A percentile compares a stretch with the other conserved stretches of the same genome.
Conservation (phyloP, 306 rosid genomes). For the Quercus bicolor region DNA sequence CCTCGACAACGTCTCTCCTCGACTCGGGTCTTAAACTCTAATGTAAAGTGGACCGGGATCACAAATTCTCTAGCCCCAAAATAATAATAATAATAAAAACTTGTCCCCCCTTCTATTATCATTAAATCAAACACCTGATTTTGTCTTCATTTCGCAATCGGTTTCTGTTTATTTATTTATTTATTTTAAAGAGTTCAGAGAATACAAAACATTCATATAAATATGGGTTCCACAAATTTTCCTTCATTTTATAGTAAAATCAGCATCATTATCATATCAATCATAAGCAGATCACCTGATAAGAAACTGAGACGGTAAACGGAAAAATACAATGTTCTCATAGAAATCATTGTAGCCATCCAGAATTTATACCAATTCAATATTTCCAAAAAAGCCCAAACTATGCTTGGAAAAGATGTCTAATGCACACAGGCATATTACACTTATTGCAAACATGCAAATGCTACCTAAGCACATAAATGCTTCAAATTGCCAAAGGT, state of each 20-base stretch:
- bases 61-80: too few relatives aligned
- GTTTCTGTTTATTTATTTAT: too few relatives aligned
- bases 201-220: too few relatives aligned
- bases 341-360: constrained; percentile 1
- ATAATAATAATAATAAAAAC: too few relatives aligned
- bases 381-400: constrained; percentile 24
- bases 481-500: constrained; percentile 36
- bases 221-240: not conserved
- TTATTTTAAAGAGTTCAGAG: too few relatives aligned
- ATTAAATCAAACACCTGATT: too few relatives aligned
- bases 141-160: too few relatives aligned
- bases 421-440: not conserved
- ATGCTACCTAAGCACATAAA: constrained; percentile 39
- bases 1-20: too few relatives aligned
- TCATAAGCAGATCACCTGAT: not conserved
- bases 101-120: too few relatives aligned
- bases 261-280: not conserved
- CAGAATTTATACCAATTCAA: constrained; percentile 3
- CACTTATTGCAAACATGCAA: constrained; percentile 60
- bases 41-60: too few relatives aligned
- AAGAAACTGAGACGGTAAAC: not conserved
- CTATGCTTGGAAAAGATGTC: constrained; percentile 23
- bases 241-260: not conserved
- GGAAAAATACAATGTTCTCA: not conserved
- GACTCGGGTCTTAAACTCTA: too few relatives aligned